Evolutionary conservation across 1,284 basidiomycete genomes (phyloP), one percentile per base, ranked within the genome.

Genomic region (Exobasidium rhododendri): DNA sequence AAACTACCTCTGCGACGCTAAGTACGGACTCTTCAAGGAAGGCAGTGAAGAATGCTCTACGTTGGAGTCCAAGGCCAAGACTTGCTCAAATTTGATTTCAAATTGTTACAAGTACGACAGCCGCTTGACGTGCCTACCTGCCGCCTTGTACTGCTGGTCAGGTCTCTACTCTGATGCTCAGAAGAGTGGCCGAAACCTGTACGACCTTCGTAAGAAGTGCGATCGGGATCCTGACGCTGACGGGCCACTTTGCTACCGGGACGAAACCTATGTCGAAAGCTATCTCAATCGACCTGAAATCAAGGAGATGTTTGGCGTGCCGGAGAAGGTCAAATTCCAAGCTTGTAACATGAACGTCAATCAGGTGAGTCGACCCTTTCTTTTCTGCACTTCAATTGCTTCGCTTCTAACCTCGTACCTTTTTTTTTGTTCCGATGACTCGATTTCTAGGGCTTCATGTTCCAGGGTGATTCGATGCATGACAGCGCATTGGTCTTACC

Each of bases 171-270:
- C 81, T 29, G 81, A 82, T 22, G 81, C 85, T 45, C 84, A 85
- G 71, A 71, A 83, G 58, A 79, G 82, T 26, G 81, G 81, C 24
- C 68, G 80, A 62, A 83, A 83, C 77, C 81, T 84, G 31, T 94
- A 94, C 79, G 94, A 97, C 73, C 89, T 93, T 10, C 87, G 93
- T 61, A 84, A 81, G 66, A 83, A 83, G 65, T 97, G 94, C 74
- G 84, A 88, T 77, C 84, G 86, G 59, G 80, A 84, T 60, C 49
- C 56, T 47, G 79, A 77, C 60, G 84, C 85, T 79, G 87, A 91
- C 69, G 87, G 87, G 24, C 82, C 73, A 30, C 68, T 78, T n/a
- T 80, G 76, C 73, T 80, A 81, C 68, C 69, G 68, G 62, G 56
- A 70, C 32, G 84, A 93, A 80, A 87, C 92, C 85, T 77, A 81